Percentiles rank a stretch among this genome's conserved stretches.
Conservation (phyloP, 1,284 basidiomycete genomes). For the Apiotrichum gracile region DNA sequence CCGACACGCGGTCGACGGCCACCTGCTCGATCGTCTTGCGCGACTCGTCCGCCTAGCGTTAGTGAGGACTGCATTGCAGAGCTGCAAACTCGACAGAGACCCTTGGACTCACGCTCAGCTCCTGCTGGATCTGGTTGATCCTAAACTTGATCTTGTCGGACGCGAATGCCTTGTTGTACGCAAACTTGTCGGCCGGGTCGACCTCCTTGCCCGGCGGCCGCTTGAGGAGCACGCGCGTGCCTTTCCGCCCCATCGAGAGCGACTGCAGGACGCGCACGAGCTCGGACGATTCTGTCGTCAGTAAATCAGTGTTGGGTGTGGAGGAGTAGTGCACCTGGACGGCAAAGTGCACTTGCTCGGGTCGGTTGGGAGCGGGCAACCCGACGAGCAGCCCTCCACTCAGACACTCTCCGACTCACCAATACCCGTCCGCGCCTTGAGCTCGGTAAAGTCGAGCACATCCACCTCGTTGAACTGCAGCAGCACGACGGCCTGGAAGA, state of each 20-base stretch:
- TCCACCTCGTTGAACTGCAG: slow-evolving; percentile 78
- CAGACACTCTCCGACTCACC: slow-evolving; percentile 52
- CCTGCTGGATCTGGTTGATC: slow-evolving; percentile 94
- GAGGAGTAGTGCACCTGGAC: no score
- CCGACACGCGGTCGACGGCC: slow-evolving; percentile 75
- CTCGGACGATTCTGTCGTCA: slow-evolving; percentile 61
- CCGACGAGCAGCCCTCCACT: not conserved
- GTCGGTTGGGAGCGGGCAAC: no score
- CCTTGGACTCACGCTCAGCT: slow-evolving; percentile 51
- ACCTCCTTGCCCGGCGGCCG: slow-evolving; percentile 74
- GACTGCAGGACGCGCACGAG: slow-evolving; percentile 82
- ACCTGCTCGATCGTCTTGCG: slow-evolving; percentile 75
- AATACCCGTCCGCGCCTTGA: slow-evolving; percentile 66
- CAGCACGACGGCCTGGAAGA: slow-evolving; percentile 81
- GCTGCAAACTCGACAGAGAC: no score
- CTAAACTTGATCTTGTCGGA: slow-evolving; percentile 75
- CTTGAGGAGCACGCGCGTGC: slow-evolving; percentile 71
- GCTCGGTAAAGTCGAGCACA: slow-evolving; percentile 59
- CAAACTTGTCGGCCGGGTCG: slow-evolving; percentile 67
- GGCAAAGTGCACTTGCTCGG: no score
- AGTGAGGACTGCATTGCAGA: no score
- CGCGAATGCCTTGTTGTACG: slow-evolving; percentile 75
- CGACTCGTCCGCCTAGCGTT: slow-evolving; percentile 69
- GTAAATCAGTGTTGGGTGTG: not conserved
- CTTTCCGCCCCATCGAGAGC: slow-evolving; percentile 80